Percentiles rank a stretch among this genome's conserved stretches.
phyloP scores from a whole-genome alignment of 257 asterid genomes.

The Capsicum chinense region DNA sequence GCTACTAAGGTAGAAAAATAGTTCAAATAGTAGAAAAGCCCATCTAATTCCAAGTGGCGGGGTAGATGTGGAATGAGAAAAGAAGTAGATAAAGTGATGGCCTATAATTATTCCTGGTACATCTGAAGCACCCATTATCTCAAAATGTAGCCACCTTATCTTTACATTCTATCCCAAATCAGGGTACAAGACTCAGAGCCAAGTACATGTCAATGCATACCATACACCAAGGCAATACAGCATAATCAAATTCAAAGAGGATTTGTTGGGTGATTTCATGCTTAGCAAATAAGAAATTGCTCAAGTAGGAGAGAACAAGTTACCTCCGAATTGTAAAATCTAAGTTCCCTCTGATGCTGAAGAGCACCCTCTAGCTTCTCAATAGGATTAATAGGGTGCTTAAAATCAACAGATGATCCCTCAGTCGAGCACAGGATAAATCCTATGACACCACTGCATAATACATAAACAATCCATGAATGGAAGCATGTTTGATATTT shows the following conservation, averaged over 20 bases:
- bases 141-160: neutral
- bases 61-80: neutral
- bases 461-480: constrained; percentile 30
- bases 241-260: neutral
- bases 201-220: neutral
- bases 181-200: neutral
- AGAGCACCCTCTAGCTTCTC: constrained; percentile 81
- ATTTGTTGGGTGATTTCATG: neutral
- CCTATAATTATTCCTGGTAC: neutral
- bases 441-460: constrained; percentile 85
- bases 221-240: neutral
- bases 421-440: constrained; percentile 80
- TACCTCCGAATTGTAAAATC: constrained; percentile 92
- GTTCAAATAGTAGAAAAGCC: neutral
- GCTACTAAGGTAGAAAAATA: neutral
- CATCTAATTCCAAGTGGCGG: neutral
- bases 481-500: neutral
- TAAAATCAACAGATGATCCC: constrained; percentile 84
- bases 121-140: neutral
- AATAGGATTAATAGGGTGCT: constrained; percentile 88
- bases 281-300: neutral
- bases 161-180: neutral
- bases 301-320: constrained; percentile 21
- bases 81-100: neutral
- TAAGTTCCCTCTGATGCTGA: constrained; percentile 64